Conservation (phyloP, 805 yeast genomes). For the Sporopachydermia lactativora region DNA sequence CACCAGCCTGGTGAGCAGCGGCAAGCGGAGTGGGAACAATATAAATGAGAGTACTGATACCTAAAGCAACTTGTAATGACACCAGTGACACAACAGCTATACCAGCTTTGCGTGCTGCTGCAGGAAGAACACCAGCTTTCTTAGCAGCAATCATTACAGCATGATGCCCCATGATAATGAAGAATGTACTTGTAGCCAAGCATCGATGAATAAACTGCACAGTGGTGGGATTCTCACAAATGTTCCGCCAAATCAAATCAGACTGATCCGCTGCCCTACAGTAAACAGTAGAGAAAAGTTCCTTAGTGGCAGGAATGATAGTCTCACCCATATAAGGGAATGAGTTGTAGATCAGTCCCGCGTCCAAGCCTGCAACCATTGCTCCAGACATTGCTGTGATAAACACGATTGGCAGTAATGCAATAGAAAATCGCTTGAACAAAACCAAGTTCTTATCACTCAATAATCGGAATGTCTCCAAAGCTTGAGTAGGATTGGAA, state of each 20-base stretch:
- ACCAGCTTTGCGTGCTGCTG: slow-evolving; percentile 37
- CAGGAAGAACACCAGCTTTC: slow-evolving; percentile 32
- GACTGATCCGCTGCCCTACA: slow-evolving; percentile 52
- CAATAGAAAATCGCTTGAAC: slow-evolving; percentile 41
- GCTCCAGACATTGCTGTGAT: slow-evolving; percentile 96
- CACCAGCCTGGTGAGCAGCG: slow-evolving; percentile 95
- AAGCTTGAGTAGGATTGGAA: slow-evolving; percentile 45
- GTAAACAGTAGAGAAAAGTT: slow-evolving; percentile 61
- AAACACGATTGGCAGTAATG: slow-evolving; percentile 56
- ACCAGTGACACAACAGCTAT: slow-evolving; percentile 74
- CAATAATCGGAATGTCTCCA: slow-evolving; percentile 40
- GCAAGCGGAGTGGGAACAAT: slow-evolving; percentile 89
- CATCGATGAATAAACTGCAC: slow-evolving; percentile 88
- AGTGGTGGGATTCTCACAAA: slow-evolving; percentile 90
- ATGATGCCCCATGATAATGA: slow-evolving; percentile 55
- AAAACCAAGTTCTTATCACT: slow-evolving; percentile 44
- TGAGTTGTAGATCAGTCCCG: slow-evolving; percentile 90
- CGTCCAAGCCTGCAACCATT: slow-evolving; percentile 95
- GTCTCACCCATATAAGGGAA: slow-evolving; percentile 87
- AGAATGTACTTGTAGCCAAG: slow-evolving; percentile 70
- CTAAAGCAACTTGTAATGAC: slow-evolving; percentile 69
- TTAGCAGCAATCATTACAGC: slow-evolving; percentile 34
- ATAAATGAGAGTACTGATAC: slow-evolving; percentile 74
- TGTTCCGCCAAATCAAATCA: slow-evolving; percentile 82
- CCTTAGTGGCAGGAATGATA: slow-evolving; percentile 64